These are phyloP conservation scores for Trichoderma breve DNA, from an alignment of 2,329 filamentous ascomycete genomes.

Conservation along the genomic window DNA sequence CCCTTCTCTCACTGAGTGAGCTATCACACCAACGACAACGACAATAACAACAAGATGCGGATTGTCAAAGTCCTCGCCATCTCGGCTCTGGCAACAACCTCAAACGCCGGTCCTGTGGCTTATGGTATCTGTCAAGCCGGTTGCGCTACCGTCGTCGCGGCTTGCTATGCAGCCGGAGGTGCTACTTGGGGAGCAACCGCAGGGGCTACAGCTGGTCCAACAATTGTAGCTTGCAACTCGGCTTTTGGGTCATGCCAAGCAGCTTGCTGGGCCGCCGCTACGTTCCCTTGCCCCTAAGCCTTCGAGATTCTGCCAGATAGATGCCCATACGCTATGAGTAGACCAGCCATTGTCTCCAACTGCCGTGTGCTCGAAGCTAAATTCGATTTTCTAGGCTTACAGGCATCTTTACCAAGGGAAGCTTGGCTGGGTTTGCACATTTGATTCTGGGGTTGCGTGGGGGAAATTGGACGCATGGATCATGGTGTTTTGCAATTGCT, in stretches of 20 bases:
- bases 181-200: constrained; percentile 41
- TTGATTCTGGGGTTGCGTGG: neutral
- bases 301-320: neutral
- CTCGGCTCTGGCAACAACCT: neutral
- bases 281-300: neutral
- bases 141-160: constrained; percentile 42
- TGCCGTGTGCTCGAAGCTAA: neutral
- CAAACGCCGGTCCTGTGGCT: neutral
- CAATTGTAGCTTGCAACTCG: constrained; percentile 42
- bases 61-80: neutral
- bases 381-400: neutral
- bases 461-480: neutral
- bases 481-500: neutral
- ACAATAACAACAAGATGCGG: neutral
- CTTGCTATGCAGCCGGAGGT: constrained; percentile 46
- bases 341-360: neutral
- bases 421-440: neutral
- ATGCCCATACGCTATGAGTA: neutral
- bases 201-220: constrained; percentile 36
- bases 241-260: constrained; percentile 35
- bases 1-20: neutral
- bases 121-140: constrained; percentile 42
- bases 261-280: neutral
- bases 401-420: neutral
- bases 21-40: no score